Conservation (phyloP, 108 stramenopile species). For the Nitzschia sp. region DNA sequence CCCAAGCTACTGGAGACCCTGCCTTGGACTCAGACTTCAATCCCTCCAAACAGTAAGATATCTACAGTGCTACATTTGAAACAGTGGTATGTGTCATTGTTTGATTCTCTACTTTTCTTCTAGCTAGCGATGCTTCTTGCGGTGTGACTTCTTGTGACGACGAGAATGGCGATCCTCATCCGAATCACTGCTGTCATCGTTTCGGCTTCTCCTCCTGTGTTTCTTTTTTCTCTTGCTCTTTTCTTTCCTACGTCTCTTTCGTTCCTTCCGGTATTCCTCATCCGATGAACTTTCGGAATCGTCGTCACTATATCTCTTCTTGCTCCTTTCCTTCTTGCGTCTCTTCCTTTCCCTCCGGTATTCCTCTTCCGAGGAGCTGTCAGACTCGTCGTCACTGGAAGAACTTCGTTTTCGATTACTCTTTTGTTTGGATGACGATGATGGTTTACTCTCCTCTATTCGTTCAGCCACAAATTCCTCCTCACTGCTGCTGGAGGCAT, state of each 20-base stretch:
- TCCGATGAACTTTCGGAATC: slow-evolving; percentile 18
- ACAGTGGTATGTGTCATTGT: background rate
- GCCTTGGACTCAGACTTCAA: slow-evolving; percentile 55
- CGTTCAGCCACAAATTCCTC: slow-evolving; percentile 72
- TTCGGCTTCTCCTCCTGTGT: slow-evolving; percentile 8
- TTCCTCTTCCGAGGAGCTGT: background rate
- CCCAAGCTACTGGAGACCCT: slow-evolving; percentile 67
- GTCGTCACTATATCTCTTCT: slow-evolving; percentile 26
- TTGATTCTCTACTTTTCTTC: background rate
- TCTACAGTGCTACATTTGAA: background rate
- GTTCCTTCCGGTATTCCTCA: slow-evolving; percentile 12
- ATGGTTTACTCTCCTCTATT: slow-evolving; percentile 41
- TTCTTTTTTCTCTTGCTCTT: slow-evolving; percentile 27
- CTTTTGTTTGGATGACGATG: slow-evolving; percentile 29
- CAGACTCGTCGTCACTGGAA: slow-evolving; percentile 35
- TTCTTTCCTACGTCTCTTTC: slow-evolving; percentile 26
- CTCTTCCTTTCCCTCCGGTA: slow-evolving; percentile 15
- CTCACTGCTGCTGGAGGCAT: slow-evolving; percentile 67
- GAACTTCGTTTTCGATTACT: slow-evolving; percentile 18
- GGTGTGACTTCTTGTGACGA: slow-evolving; percentile 2
- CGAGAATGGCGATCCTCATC: slow-evolving; percentile 10
- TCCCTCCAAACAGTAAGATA: slow-evolving; percentile 1
- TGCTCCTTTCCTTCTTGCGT: slow-evolving; percentile 18
- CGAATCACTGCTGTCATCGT: slow-evolving; percentile 20
- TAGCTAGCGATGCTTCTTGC: background rate